Base-by-base conservation (phyloP, 192 early-diverging fungal species). In the Backusella tarrabulga region DNA sequence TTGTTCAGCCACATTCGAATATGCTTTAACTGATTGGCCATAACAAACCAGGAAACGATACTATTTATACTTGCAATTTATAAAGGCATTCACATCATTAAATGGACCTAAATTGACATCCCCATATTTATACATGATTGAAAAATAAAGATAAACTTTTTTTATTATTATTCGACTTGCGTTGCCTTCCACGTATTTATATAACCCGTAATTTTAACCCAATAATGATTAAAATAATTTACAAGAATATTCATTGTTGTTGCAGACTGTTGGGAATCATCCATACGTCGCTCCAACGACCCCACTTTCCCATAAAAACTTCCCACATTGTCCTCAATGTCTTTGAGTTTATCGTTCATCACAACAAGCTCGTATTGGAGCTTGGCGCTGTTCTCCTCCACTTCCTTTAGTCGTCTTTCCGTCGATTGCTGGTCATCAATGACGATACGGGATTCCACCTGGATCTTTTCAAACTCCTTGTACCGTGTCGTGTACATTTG, bases 161-260 rank as follows among this genome's bases (percentile, higher is more conserved):
- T 40, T 40, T 40, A 12, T 40, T 40, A 40, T 44, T 44, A 44
- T 44, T 44, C 42, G 42, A 17, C 15, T 63, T 26, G 23, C 14
- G 4, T 63, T 9, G 23, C 11, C 29, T 29, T 29, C 56, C 56
- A 63, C 2, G 56, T 14, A 23, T 72, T 11, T 32, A 46, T 2
- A 41, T 41, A 72, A 44, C 34, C 42, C 0, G 15, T n/a, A 6
- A 72, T 12, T 34, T 72, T 72, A 17, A 72, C 23, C 84, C 81
- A 85, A 46, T 84, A 82, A 44, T 84, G 67, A n/a, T 79, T 70
- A 72, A 86, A 80, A 70, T 80, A 86, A 69, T 86, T 82, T 12
- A 76, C 81, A 34, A 84, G 42, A 60, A 80, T 80, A 17, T 78
- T 76, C 63, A 86, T 79, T 0, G 80, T 81, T 9, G 72, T 79